Evolutionary conservation across 192 early-diverging fungal species (phyloP).

Genomic region (Paraglomus brasilianum): DNA sequence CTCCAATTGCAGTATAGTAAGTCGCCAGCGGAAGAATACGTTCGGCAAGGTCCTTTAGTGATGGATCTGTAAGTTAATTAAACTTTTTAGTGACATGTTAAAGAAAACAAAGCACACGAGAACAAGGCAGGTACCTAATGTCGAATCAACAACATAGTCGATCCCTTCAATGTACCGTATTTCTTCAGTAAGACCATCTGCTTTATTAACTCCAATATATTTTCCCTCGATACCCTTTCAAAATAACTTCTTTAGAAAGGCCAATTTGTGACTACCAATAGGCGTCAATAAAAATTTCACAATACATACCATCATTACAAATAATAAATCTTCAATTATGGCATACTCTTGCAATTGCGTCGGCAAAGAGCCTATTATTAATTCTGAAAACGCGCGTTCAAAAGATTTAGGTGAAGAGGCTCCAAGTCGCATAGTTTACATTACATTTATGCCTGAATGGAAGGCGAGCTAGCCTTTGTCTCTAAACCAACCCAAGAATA

Average conservation of each 20-base stretch:
- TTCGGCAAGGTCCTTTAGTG: slow-evolving; percentile 69
- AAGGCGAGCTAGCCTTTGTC: too few relatives aligned
- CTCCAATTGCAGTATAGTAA: slow-evolving; percentile 71
- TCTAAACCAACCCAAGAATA: too few relatives aligned
- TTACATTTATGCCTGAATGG: too few relatives aligned
- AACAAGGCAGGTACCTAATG: not conserved
- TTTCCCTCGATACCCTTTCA: slow-evolving; percentile 80
- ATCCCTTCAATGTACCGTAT: slow-evolving; percentile 39
- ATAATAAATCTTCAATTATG: slow-evolving; percentile 88
- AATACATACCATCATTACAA: slow-evolving; percentile 72
- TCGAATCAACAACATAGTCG: slow-evolving; percentile 3
- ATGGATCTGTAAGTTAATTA: slow-evolving; percentile 49
- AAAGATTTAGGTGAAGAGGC: too few relatives aligned
- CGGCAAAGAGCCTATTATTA: slow-evolving; percentile 43
- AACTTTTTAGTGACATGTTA: not conserved
- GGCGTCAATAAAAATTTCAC: not conserved
- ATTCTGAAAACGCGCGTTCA: too few relatives aligned
- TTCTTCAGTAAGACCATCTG: slow-evolving; percentile 40
- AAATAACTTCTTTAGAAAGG: not conserved
- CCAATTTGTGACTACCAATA: slow-evolving; percentile 5
- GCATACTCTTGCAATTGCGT: slow-evolving; percentile 71
- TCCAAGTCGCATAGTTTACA: too few relatives aligned
- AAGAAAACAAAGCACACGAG: not conserved
- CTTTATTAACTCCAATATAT: slow-evolving; percentile 51
- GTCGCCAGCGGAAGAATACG: slow-evolving; percentile 77